Evolutionary conservation across 768 basidiomycete genomes (phyloP).

Genomic region (Clitopilus hobsonii): DNA sequence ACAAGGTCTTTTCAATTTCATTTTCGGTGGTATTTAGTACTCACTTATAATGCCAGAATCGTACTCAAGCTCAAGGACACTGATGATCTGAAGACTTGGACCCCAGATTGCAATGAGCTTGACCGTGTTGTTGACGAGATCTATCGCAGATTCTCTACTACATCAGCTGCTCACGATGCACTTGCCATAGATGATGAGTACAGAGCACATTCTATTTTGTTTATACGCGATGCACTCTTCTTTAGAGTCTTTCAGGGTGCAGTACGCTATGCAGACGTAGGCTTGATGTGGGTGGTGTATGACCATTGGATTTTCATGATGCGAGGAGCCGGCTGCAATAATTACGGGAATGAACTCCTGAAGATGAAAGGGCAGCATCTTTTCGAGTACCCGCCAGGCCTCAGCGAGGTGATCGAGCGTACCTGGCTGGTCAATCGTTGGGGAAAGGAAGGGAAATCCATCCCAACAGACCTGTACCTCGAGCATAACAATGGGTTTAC

Average conservation of each 20-base stretch:
- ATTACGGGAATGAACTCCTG: constrained; percentile 26
- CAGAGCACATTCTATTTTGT: constrained; percentile 17
- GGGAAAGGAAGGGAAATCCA: constrained; percentile 18
- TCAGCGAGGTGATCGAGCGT: constrained; percentile 14
- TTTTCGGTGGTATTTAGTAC: not conserved
- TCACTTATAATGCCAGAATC: not conserved
- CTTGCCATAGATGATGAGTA: constrained; percentile 4
- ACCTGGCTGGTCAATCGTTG: constrained; percentile 24
- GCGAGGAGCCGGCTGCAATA: constrained; percentile 24
- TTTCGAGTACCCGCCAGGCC: constrained; percentile 12
- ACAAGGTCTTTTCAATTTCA: constrained; percentile 14
- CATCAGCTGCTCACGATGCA: constrained; percentile 7
- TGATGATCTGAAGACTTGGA: not conserved
- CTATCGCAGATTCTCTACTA: constrained; percentile 3
- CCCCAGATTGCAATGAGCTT: not conserved
- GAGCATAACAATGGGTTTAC: constrained; percentile 19
- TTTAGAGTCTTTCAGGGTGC: constrained; percentile 23
- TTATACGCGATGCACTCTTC: constrained; percentile 23
- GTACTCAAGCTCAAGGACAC: not conserved
- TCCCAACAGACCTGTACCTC: constrained; percentile 23
- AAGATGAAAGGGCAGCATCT: constrained; percentile 16
- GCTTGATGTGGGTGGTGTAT: constrained; percentile 20
- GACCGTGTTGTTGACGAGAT: not conserved
- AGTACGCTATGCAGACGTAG: constrained; percentile 25
- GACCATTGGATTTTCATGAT: constrained; percentile 21